Percentiles rank a stretch among this genome's conserved stretches.
These are phyloP conservation scores for Vinca major DNA, from an alignment of 305 asterid genomes.

Conservation along the genomic window DNA sequence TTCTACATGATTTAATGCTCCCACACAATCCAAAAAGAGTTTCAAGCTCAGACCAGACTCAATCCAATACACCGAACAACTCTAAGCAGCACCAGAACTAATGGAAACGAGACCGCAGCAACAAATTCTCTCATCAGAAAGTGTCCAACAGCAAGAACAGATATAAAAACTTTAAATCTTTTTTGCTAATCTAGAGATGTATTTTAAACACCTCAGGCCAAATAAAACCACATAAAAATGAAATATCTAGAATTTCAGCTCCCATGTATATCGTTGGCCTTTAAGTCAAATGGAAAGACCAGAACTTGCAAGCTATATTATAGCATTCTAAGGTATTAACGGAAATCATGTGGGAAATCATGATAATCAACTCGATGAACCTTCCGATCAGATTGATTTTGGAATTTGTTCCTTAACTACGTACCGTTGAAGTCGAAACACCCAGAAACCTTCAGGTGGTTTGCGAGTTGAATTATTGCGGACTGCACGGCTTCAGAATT, in stretches of 20 bases:
- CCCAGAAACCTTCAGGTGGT: conserved; percentile 46
- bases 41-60: too few species aligned
- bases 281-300: conserved; percentile 3
- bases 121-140: not conserved
- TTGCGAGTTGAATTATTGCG: conserved; percentile 48
- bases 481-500: conserved; percentile 56
- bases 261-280: not conserved
- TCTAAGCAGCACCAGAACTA: not conserved
- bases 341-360: not conserved
- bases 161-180: not conserved
- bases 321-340: not conserved
- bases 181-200: not conserved
- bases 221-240: not conserved
- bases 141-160: too few species aligned
- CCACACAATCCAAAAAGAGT: too few species aligned
- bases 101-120: not conserved
- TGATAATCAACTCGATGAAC: too few species aligned
- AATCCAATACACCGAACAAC: too few species aligned
- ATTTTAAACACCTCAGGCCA: conserved; percentile 8
- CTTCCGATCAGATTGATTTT: not conserved
- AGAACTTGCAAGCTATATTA: conserved; percentile 5
- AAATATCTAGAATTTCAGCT: conserved; percentile 1
- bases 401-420: conserved; percentile 10
- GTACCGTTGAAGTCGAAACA: conserved; percentile 42
- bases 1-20: too few species aligned